Percentiles rank a stretch among this genome's conserved stretches.
Evolutionary conservation across 768 basidiomycete genomes (phyloP).

Genomic region (Trametes cinnabarina): DNA sequence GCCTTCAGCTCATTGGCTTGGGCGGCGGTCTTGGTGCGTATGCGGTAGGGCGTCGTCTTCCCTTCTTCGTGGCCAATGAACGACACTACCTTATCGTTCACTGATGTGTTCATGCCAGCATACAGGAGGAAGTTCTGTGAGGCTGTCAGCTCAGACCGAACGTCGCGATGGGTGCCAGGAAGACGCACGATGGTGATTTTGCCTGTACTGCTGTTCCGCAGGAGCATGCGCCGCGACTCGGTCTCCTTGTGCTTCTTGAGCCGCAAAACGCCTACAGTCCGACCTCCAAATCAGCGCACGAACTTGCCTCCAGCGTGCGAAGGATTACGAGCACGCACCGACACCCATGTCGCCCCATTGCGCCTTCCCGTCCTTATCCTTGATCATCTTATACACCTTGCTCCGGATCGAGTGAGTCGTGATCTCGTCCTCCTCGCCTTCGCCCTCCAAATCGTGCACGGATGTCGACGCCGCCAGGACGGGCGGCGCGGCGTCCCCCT

Average conservation of each 20-base stretch:
- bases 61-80: conserved; percentile 72
- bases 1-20: conserved; percentile 56
- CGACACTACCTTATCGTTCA: conserved; percentile 51
- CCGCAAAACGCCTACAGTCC: conserved; percentile 56
- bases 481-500: conserved; percentile 11
- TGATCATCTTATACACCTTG: conserved; percentile 62
- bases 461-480: conserved; percentile 20
- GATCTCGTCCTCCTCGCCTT: conserved; percentile 80
- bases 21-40: conserved; percentile 60
- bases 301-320: neutral
- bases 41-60: conserved; percentile 54
- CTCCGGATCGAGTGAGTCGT: conserved; percentile 56
- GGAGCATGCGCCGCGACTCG: conserved; percentile 54
- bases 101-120: conserved; percentile 51
- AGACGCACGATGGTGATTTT: conserved; percentile 68
- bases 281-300: neutral
- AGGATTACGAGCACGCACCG: conserved; percentile 53
- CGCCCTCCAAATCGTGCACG: conserved; percentile 64
- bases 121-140: conserved; percentile 76
- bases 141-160: neutral
- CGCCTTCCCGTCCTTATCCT: conserved; percentile 41
- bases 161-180: neutral
- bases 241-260: conserved; percentile 74
- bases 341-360: conserved; percentile 69
- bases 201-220: conserved; percentile 73